Percentiles rank a stretch among this genome's conserved stretches.
phyloP scores from a whole-genome alignment of 2,329 filamentous ascomycete genomes.

The Aureobasidium sp. region DNA sequence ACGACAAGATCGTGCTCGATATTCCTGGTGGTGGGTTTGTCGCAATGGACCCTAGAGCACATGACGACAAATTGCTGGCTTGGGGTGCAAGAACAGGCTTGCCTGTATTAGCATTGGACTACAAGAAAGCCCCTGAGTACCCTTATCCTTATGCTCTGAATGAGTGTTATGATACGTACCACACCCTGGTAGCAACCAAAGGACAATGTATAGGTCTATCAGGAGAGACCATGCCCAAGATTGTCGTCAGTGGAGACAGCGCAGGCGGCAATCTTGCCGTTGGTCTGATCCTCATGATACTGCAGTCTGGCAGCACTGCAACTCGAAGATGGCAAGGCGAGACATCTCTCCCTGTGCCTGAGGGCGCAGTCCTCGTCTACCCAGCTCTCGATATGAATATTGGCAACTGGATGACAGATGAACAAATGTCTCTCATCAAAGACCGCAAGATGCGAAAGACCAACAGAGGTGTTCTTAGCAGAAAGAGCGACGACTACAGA shows the following conservation, averaged over 20 bases:
- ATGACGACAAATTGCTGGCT: slow-evolving; percentile 86
- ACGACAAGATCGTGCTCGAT: slow-evolving; percentile 74
- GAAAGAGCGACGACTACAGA: slow-evolving; percentile 85
- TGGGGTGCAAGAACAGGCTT: slow-evolving; percentile 86
- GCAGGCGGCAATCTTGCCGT: slow-evolving; percentile 76
- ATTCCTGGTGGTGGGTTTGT: slow-evolving; percentile 93
- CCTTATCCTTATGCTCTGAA: slow-evolving; percentile 81
- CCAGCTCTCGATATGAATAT: slow-evolving; percentile 95
- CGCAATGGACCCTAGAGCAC: slow-evolving; percentile 89
- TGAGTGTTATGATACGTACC: slow-evolving; percentile 81
- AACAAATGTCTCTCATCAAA: slow-evolving; percentile 90
- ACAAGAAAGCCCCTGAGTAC: slow-evolving; percentile 75
- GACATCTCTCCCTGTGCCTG: slow-evolving; percentile 60
- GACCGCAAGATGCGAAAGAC: slow-evolving; percentile 70
- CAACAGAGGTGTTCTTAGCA: slow-evolving; percentile 68
- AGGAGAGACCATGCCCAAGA: slow-evolving; percentile 54
- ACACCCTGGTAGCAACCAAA: slow-evolving; percentile 60
- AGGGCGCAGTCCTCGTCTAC: slow-evolving; percentile 78
- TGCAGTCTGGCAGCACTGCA: slow-evolving; percentile 48
- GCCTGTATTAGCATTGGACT: slow-evolving; percentile 87
- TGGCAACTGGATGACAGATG: slow-evolving; percentile 97
- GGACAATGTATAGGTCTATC: slow-evolving; percentile 69
- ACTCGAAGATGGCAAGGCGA: slow-evolving; percentile 48
- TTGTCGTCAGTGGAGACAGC: slow-evolving; percentile 71
- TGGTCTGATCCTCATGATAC: slow-evolving; percentile 77